Base-by-base conservation (phyloP, 306 rosid genomes). In the Prunus davidiana region DNA sequence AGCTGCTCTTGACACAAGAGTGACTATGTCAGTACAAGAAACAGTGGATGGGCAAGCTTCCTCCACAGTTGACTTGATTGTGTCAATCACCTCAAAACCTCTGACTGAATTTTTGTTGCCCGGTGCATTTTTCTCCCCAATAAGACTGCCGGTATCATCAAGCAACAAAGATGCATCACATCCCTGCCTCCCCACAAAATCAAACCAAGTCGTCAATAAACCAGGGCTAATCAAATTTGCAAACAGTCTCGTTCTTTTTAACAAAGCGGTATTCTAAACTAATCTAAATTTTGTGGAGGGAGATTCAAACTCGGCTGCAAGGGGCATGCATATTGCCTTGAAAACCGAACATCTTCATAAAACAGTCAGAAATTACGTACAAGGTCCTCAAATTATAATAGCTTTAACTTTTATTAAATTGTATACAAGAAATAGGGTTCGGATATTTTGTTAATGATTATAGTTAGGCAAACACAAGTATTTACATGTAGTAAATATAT, bases 11-110 rank as follows among this genome's bases (percentile, higher is more conserved):
- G 96, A 87, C 5, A 89, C 97, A 16, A 95, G 91, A 74, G 99
- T 67, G 25, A 92, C 67, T 67, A 92, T 81, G 84, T 92, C 99
- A 65, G 96, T 83, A 62, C 99, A 95, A 69, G 99, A 95, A 54
- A 90, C 99, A 5, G 86, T 86, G 58, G 87, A 85, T 68, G 99
- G 99, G 76, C 99, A 95, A 51, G 85, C 91, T 55, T 76, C 82
- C 86, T 92, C 96, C 68, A 95, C 65, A 10, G 43, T 78, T 76
- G 97, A 78, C 65, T 95, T 95, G 54, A 95, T 95, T 54, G 66
- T 80, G 73, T 92, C 97, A 78, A 90, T 92, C n/a, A 90, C 89
- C 62, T 92, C 97, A 65, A 79, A 90, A 45, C 99, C 99, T 89
- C 97, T 86, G 8, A 70, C 66, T 77, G 97, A 95, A 73, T 92